Conservation (phyloP, 2,329 filamentous ascomycete genomes). For the Lecanicillium sp. region DNA sequence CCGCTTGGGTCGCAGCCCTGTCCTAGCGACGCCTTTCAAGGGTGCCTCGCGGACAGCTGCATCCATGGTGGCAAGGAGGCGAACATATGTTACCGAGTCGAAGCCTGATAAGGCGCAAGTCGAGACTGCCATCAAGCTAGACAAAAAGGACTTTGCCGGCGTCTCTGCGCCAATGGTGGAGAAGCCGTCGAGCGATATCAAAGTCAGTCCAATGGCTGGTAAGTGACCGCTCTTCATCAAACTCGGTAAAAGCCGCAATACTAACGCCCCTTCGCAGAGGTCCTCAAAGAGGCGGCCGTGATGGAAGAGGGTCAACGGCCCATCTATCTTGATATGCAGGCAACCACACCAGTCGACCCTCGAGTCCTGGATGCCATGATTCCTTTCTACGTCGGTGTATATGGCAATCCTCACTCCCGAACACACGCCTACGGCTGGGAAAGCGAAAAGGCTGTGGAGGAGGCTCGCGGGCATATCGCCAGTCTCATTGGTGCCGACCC, state of each 20-base stretch:
- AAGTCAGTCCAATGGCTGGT: conserved; percentile 71
- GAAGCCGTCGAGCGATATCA: conserved; percentile 33
- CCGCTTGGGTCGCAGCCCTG: conserved; percentile 39
- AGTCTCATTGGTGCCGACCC: conserved; percentile 84
- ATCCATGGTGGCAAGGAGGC: conserved; percentile 26
- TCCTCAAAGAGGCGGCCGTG: conserved; percentile 83
- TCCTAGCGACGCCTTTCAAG: conserved; percentile 24
- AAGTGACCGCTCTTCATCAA: conserved; percentile 8
- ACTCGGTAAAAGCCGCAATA: conserved; percentile 1
- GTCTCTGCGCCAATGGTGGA: conserved; percentile 26
- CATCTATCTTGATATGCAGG: conserved; percentile 98
- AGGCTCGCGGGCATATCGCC: conserved; percentile 76
- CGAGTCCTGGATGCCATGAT: conserved; percentile 95
- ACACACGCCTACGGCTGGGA: conserved; percentile 99
- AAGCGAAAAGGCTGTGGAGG: conserved; percentile 86
- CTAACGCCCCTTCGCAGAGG: conserved; percentile 36
- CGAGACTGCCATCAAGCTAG: conserved; percentile 77
- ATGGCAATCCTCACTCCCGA: conserved; percentile 93
- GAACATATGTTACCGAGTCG: conserved; percentile 77
- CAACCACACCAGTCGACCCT: conserved; percentile 90
- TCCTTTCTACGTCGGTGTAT: conserved; percentile 85
- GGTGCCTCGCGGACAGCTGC: conserved; percentile 20
- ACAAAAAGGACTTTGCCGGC: conserved; percentile 73
- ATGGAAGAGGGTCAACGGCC: conserved; percentile 90
- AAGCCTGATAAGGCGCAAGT: conserved; percentile 75